Evolutionary conservation across 306 rosid species (phyloP).

Genomic region (Vigna hirtella): DNA sequence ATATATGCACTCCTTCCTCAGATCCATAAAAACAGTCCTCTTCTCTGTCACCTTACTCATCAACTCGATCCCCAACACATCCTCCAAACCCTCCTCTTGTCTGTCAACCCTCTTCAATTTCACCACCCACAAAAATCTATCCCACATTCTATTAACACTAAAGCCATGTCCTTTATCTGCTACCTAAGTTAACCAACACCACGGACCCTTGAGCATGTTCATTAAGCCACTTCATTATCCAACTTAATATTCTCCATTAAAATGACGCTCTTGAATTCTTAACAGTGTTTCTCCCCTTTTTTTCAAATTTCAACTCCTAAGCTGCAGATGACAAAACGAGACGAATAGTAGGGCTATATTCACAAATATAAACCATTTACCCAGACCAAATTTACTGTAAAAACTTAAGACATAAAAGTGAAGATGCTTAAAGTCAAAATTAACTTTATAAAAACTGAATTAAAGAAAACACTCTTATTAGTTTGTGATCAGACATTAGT

Average conservation of each 20-base stretch:
- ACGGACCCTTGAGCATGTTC: conserved; percentile 48
- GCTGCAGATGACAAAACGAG: too few species aligned
- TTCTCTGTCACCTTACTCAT: conserved; percentile 48
- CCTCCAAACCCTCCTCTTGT: conserved; percentile 30
- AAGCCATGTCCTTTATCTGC: conserved; percentile 49
- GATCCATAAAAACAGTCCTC: neutral
- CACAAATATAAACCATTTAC: too few species aligned
- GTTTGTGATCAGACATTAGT: neutral
- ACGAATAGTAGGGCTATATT: too few species aligned
- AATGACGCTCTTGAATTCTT: too few species aligned
- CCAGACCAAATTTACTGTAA: too few species aligned
- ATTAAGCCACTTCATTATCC: conserved; percentile 51
- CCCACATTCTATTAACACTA: conserved; percentile 55
- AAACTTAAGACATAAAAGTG: neutral
- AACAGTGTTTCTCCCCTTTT: too few species aligned
- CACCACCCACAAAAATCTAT: conserved; percentile 62
- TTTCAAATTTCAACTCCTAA: too few species aligned
- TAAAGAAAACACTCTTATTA: too few species aligned
- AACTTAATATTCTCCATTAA: too few species aligned
- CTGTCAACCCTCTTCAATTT: conserved; percentile 49
- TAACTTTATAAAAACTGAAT: neutral
- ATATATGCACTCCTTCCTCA: conserved; percentile 47
- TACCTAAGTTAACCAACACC: conserved; percentile 58
- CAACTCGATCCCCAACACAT: conserved; percentile 31
- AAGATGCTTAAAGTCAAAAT: neutral